Base-by-base conservation (phyloP, 2,329 filamentous ascomycete species). In the Metarhizium humberi region DNA sequence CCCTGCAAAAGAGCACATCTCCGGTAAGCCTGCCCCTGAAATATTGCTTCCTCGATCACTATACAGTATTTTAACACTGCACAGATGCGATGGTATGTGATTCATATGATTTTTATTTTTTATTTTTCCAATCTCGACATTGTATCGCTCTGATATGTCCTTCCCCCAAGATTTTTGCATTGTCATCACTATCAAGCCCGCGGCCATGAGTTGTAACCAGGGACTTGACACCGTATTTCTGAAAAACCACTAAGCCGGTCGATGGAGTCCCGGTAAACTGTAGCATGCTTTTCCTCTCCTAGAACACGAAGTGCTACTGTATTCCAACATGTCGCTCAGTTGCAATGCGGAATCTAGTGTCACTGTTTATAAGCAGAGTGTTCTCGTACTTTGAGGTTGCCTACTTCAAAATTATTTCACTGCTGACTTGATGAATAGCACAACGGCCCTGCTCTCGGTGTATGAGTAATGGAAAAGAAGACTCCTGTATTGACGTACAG, bases 1-100 rank as follows among this genome's bases (percentile, higher is more conserved):
- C 90, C 90, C 57, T 94, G 89, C 74, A 92, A 92, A 68, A 85
- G 84, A 69, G 89, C 89, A 42, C 89, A 94, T 79, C 78, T 94
- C 60, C 78, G 83, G 81, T 85, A 72, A 66, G 75, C 14, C 20
- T 8, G 7, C 18, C 16, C 13, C 4, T 30, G 8, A 14, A 14
- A 29, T 6, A 11, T 14, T 48, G 38, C 18, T 30, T 7, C 14
- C 25, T 13, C 16, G 7, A 7, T n/a, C 8, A n/a, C 42, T 11
- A 13, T 4, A 6, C 29, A 6, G 6, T 32, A 14, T 43, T 16
- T 38, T 52, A 32, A 52, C 42, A 6, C 30, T 45, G 40, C 42
- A 38, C 59, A 85, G 82, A 70, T 85, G 82, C 67, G 82, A 85
- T 66, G 79, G 82, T 85, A 85, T 66, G 82, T 83, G 69, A 62